These are phyloP conservation scores for Aspergillus niger DNA, from an alignment of 2,329 filamentous ascomycete genomes.

Conservation along the genomic window DNA sequence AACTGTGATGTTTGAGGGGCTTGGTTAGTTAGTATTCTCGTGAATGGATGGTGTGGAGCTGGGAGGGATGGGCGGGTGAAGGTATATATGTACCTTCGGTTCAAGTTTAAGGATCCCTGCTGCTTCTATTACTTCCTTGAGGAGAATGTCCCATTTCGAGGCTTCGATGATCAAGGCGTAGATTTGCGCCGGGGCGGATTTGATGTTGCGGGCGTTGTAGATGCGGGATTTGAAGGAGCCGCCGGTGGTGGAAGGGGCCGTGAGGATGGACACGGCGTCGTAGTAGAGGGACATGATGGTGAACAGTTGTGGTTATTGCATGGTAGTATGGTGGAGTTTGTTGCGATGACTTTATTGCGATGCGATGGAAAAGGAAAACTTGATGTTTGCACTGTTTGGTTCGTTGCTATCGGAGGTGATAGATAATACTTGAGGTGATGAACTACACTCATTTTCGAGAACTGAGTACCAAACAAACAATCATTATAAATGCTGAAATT, in stretches of 20 bases:
- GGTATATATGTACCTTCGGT: conserved; percentile 67
- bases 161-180: conserved; percentile 86
- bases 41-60: not conserved
- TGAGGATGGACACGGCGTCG: conserved; percentile 78
- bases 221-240: conserved; percentile 86
- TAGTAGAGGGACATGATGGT: conserved; percentile 85
- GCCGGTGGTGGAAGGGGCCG: conserved; percentile 63
- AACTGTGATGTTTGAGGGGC: conserved; percentile 57
- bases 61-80: no score
- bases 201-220: conserved; percentile 72
- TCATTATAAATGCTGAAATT: no score
- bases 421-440: no score
- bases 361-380: conserved; percentile 2
- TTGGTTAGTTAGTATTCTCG: conserved; percentile 38
- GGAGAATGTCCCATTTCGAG: conserved; percentile 82
- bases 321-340: not conserved
- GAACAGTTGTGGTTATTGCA: conserved; percentile 9
- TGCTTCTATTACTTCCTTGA: conserved; percentile 87
- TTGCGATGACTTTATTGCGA: not conserved
- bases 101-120: conserved; percentile 76
- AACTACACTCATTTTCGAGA: no score
- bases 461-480: no score
- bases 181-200: conserved; percentile 76
- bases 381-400: conserved; percentile 32
- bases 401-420: not conserved